Percentiles rank a stretch among this genome's conserved stretches.
Evolutionary conservation across 2,329 filamentous ascomycete species (phyloP).

Genomic region (Neurospora crassa): DNA sequence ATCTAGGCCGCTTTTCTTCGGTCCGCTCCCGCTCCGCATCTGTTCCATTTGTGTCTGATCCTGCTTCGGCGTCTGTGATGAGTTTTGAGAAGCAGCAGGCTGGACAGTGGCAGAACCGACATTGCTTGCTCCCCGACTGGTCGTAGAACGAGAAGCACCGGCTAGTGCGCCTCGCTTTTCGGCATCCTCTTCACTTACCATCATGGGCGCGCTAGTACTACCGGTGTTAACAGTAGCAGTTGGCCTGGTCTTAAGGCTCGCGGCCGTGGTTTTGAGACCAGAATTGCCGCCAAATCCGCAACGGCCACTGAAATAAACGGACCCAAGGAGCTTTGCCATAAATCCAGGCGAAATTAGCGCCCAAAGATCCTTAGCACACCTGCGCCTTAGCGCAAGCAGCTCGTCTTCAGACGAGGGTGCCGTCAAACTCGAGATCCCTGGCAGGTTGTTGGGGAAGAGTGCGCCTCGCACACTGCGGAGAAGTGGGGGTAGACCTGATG

Average conservation of each 20-base stretch:
- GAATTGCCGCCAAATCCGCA: constrained; percentile 11
- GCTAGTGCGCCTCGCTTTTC: constrained; percentile 15
- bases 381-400: constrained; percentile 51
- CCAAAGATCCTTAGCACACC: constrained; percentile 54
- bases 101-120: background rate
- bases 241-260: background rate
- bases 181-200: constrained; percentile 1
- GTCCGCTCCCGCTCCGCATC: constrained; percentile 1
- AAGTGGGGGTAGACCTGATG: constrained; percentile 54
- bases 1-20: constrained; percentile 1
- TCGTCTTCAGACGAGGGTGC: constrained; percentile 52
- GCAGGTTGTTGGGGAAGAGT: constrained; percentile 78
- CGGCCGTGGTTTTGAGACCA: background rate
- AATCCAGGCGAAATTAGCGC: constrained; percentile 34
- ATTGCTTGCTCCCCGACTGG: background rate
- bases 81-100: background rate
- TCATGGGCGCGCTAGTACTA: background rate
- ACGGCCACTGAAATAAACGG: constrained; percentile 35
- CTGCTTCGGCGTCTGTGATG: background rate
- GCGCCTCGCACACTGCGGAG: constrained; percentile 64
- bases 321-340: constrained; percentile 30
- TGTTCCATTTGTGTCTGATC: constrained; percentile 4
- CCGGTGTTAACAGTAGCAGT: background rate
- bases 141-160: constrained; percentile 4
- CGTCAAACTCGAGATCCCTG: constrained; percentile 52